phyloP scores from a whole-genome alignment of 257 asterid species.

The Oldenlandia corymbosa region DNA sequence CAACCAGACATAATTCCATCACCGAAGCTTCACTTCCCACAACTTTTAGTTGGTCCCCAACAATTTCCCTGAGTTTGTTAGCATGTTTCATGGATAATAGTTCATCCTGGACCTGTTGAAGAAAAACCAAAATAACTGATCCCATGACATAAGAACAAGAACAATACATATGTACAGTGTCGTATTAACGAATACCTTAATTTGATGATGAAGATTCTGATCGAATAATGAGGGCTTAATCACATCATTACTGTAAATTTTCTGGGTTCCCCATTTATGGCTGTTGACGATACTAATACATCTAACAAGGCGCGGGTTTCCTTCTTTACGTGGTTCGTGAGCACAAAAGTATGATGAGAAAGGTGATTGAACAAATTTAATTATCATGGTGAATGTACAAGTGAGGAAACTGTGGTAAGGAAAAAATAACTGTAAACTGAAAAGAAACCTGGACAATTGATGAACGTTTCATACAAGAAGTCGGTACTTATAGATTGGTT shows the following conservation, averaged over 20 bases:
- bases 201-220: not conserved
- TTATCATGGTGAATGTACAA: no score
- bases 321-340: not conserved
- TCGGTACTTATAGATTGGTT: no score
- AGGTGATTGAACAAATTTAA: not conserved
- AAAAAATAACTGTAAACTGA: no score
- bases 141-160: no score
- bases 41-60: constrained; percentile 11
- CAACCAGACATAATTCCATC: constrained; percentile 22
- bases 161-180: no score
- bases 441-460: no score
- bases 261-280: not conserved
- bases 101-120: constrained; percentile 20
- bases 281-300: not conserved
- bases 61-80: constrained; percentile 15
- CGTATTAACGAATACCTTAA: no score
- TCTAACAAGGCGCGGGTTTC: not conserved
- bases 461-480: no score
- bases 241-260: not conserved
- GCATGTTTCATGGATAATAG: constrained; percentile 5
- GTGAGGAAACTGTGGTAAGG: no score
- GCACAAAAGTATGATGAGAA: no score
- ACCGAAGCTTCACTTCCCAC: constrained; percentile 10
- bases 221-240: not conserved
- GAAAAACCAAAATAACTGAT: no score